A percentile compares a stretch with the other conserved stretches of the same genome.
phyloP scores from a whole-genome alignment of 306 rosid genomes.

The Carpinus viminea region DNA sequence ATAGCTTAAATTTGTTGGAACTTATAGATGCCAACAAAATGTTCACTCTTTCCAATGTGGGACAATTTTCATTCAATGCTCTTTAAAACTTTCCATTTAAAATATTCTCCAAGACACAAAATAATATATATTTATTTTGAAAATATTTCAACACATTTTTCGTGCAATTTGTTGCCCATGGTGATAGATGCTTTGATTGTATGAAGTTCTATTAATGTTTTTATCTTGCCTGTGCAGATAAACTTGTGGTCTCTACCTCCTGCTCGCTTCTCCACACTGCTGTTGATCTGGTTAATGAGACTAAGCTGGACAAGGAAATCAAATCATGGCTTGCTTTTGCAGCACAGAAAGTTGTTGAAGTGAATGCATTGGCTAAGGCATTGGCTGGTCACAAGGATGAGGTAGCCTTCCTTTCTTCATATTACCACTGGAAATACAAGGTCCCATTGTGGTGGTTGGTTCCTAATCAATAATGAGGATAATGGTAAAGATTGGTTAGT shows the following conservation, averaged over 20 bases:
- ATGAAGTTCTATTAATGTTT: background rate
- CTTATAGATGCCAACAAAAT: no score
- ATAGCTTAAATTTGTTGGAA: no score
- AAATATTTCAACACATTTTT: background rate
- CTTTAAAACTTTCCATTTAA: no score
- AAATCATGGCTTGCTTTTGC: constrained; percentile 96
- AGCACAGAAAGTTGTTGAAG: constrained; percentile 87
- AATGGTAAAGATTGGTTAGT: background rate
- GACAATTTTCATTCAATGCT: no score
- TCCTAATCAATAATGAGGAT: background rate
- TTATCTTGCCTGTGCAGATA: constrained; percentile 41
- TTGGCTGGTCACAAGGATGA: constrained; percentile 73
- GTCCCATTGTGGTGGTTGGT: background rate
- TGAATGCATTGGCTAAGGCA: constrained; percentile 83
- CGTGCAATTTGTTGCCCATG: constrained; percentile 21
- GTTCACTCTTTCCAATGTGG: no score
- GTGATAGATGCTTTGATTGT: background rate
- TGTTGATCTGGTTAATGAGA: constrained; percentile 85
- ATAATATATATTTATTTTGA: no score
- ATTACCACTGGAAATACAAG: constrained; percentile 2
- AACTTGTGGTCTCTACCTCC: constrained; percentile 86
- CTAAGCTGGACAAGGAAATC: constrained; percentile 83
- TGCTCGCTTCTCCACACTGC: constrained; percentile 92
- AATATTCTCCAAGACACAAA: no score
- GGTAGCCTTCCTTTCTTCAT: constrained; percentile 39